phyloP scores from a whole-genome alignment of 192 early-diverging fungal genomes.

The Backusella tuberculispora region DNA sequence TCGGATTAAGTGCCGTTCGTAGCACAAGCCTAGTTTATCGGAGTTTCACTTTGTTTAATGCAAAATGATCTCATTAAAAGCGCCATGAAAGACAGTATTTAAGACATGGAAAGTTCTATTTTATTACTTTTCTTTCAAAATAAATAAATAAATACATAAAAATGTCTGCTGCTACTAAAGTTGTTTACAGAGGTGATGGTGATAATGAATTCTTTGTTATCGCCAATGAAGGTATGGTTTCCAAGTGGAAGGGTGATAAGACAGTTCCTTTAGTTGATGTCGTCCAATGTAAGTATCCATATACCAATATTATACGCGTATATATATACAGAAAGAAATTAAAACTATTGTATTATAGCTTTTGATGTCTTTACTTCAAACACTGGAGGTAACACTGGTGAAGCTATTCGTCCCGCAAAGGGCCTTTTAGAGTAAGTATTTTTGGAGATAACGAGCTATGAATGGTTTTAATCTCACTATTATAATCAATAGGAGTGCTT shows the following conservation, averaged over 20 bases:
- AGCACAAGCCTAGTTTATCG: neutral
- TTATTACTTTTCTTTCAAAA: neutral
- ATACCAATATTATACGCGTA: neutral
- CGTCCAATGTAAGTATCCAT: slow-evolving; percentile 31
- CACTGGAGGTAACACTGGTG: slow-evolving; percentile 38
- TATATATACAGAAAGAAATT: neutral
- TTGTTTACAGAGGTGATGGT: slow-evolving; percentile 36
- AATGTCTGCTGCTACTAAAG: slow-evolving; percentile 1
- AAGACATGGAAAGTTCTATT: neutral
- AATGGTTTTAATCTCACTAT: neutral
- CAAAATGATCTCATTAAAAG: neutral
- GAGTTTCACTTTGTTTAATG: slow-evolving; percentile 5
- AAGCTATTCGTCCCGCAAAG: slow-evolving; percentile 37
- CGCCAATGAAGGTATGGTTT: slow-evolving; percentile 28
- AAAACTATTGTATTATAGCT: slow-evolving; percentile 18
- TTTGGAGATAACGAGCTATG: neutral
- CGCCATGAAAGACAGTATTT: neutral
- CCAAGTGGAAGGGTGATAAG: slow-evolving; percentile 42
- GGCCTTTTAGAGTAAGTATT: slow-evolving; percentile 27
- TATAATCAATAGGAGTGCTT: slow-evolving; percentile 18
- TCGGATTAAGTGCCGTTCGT: too few species aligned
- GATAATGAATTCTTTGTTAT: slow-evolving; percentile 42
- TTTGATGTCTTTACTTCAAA: slow-evolving; percentile 38
- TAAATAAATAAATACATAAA: neutral
- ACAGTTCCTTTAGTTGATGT: slow-evolving; percentile 43